Evolutionary conservation across 1,284 basidiomycete species (phyloP).

Genomic region (Ceratobasidium sp.): DNA sequence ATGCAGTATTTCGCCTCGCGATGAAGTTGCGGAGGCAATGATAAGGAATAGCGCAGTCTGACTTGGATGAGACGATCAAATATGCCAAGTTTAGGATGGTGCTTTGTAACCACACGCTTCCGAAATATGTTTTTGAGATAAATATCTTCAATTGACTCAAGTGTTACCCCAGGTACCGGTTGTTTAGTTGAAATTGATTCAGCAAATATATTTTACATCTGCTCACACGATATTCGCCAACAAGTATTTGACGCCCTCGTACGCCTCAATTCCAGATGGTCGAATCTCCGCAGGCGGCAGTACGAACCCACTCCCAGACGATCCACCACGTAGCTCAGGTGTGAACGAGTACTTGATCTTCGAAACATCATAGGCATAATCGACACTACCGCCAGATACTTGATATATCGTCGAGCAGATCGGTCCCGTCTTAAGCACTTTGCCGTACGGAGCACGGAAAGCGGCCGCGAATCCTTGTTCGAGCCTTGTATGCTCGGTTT

Average conservation of each 20-base stretch:
- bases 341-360: conserved; percentile 47
- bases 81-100: too few species aligned
- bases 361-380: conserved; percentile 44
- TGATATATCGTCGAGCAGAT: conserved; percentile 40
- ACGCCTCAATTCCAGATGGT: conserved; percentile 44
- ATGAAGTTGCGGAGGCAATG: neutral
- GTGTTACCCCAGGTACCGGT: too few species aligned
- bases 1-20: neutral
- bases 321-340: conserved; percentile 38
- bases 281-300: conserved; percentile 43
- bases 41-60: neutral
- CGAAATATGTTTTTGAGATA: too few species aligned
- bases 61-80: too few species aligned
- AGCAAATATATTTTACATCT: too few species aligned
- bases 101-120: too few species aligned
- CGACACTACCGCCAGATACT: conserved; percentile 32
- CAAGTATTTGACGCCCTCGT: conserved; percentile 44
- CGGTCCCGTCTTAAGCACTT: conserved; percentile 24
- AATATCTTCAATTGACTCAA: too few species aligned
- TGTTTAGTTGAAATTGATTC: too few species aligned
- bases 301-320: conserved; percentile 40
- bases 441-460: conserved; percentile 44
- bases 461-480: conserved; percentile 40
- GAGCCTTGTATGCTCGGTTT: conserved; percentile 29
- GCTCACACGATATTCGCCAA: conserved; percentile 45